Percentiles rank a stretch among this genome's conserved stretches.
Evolutionary conservation across 164 flowering plant species (phyloP).

Genomic region (grape (Vitis vinifera)): DNA sequence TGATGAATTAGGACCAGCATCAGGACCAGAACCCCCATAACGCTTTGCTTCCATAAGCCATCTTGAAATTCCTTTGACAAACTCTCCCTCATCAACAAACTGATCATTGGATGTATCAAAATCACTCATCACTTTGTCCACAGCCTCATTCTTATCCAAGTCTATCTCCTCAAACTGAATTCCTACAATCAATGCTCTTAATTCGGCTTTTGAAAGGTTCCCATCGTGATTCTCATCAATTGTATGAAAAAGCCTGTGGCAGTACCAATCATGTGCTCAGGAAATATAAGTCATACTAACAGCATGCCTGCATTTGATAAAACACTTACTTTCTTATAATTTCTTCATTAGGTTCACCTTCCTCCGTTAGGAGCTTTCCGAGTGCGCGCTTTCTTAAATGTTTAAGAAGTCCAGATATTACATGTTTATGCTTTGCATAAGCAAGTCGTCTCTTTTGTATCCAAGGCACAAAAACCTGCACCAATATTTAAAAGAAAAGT

Average conservation of each 20-base stretch:
- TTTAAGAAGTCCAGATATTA: constrained; percentile 64
- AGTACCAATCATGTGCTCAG: constrained; percentile 1
- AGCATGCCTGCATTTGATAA: background rate
- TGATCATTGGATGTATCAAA: constrained; percentile 61
- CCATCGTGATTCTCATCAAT: constrained; percentile 55
- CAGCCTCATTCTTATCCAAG: constrained; percentile 62
- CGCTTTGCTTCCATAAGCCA: constrained; percentile 63
- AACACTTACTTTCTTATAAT: constrained; percentile 47
- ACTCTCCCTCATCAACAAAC: constrained; percentile 44
- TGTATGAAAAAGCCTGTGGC: constrained; percentile 55
- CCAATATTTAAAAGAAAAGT: constrained; percentile 3
- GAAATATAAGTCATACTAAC: background rate
- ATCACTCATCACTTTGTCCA: constrained; percentile 52
- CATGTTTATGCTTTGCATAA: constrained; percentile 73
- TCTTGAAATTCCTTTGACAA: constrained; percentile 50
- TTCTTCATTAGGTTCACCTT: constrained; percentile 59
- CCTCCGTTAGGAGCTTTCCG: constrained; percentile 59
- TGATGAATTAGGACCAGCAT: constrained; percentile 31
- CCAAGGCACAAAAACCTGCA: constrained; percentile 86
- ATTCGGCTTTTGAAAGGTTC: constrained; percentile 43
- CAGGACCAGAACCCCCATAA: constrained; percentile 16
- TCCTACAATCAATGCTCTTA: constrained; percentile 72
- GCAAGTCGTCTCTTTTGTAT: constrained; percentile 69
- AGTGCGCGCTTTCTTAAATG: constrained; percentile 48
- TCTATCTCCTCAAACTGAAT: constrained; percentile 61